Evolutionary conservation across 768 basidiomycete genomes (phyloP), one percentile per base, ranked within the genome.

Genomic region (Termitomyces sp.): DNA sequence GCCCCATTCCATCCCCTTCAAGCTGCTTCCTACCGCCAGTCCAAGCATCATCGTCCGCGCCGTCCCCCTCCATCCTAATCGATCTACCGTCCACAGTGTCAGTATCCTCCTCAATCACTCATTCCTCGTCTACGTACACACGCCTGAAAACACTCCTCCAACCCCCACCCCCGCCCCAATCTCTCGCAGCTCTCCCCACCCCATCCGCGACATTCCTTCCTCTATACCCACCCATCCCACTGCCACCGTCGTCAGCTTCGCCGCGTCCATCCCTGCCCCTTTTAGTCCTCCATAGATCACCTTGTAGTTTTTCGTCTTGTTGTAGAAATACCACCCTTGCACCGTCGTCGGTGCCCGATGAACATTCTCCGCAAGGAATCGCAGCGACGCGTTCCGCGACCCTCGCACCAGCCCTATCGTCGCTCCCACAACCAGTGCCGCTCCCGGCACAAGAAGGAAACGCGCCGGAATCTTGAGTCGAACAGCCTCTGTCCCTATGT

Each of bases 301-400:
- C 62, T 82, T 77, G 76, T 94, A 95, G 75, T 95, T 95, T 70
- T 95, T 96, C 28, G 91, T 93, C 76, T 95, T 95, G 68, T 92
- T 89, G 82, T 96, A 95, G 63, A 92, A 88, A 70, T 94, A 96
- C 93, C 93, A 95, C 56, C 93, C 93, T 61, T 87, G 82, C 55
- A 92, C 79, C 30, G 93, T 96, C 61, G 72, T 85, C 21, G 93
- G 93, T 46, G 88, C 79, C 53, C 90, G 79, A 70, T 96, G 93
- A 43, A 85, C 93, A 68, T 96, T 95, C 70, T 96, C 93, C n/a
- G 92, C 93, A 48, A 94, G 78, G 69, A 89, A 95, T 50, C 83
- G 86, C 67, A 93, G 73, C 12, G 82, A 79, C n/a, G 87, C 83
- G 45, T 70, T 75, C 43, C 87, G 81, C 11, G 84, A 84, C 19